A percentile compares a stretch with the other conserved stretches of the same genome.
phyloP scores from a whole-genome alignment of 2,329 filamentous ascomycete genomes.

The Pseudogymnoascus sp. region DNA sequence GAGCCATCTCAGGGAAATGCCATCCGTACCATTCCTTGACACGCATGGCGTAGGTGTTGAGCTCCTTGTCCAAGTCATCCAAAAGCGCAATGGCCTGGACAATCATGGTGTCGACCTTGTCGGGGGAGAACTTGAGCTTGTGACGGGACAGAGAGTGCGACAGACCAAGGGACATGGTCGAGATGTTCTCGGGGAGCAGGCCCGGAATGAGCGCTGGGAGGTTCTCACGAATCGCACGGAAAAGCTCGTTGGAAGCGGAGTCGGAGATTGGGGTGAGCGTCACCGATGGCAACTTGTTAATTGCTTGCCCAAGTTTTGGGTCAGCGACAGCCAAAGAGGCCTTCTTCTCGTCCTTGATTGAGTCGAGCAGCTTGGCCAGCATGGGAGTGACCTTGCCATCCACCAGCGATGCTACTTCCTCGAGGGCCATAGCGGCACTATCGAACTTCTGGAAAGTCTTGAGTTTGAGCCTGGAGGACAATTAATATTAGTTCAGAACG shows the following conservation, averaged over 20 bases:
- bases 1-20: slow-evolving; percentile 98
- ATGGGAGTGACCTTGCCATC: slow-evolving; percentile 93
- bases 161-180: slow-evolving; percentile 91
- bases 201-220: slow-evolving; percentile 85
- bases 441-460: slow-evolving; percentile 98
- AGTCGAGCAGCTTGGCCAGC: slow-evolving; percentile 72
- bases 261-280: slow-evolving; percentile 79
- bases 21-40: slow-evolving; percentile 99
- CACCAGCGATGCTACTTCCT: slow-evolving; percentile 80
- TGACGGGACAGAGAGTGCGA: slow-evolving; percentile 94
- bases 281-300: slow-evolving; percentile 83
- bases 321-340: slow-evolving; percentile 89
- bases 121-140: slow-evolving; percentile 96
- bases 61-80: slow-evolving; percentile 95
- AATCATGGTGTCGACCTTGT: slow-evolving; percentile 99
- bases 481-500: not conserved
- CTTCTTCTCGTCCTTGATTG: slow-evolving; percentile 96
- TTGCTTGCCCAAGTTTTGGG: slow-evolving; percentile 82
- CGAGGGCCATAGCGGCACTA: slow-evolving; percentile 79
- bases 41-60: slow-evolving; percentile 98
- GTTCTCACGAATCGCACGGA: slow-evolving; percentile 88
- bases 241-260: slow-evolving; percentile 76
- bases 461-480: slow-evolving; percentile 64
- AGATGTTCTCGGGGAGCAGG: slow-evolving; percentile 74
- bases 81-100: slow-evolving; percentile 91